Conservation (phyloP, 345 rosid genomes). For the Syzygium grande region DNA sequence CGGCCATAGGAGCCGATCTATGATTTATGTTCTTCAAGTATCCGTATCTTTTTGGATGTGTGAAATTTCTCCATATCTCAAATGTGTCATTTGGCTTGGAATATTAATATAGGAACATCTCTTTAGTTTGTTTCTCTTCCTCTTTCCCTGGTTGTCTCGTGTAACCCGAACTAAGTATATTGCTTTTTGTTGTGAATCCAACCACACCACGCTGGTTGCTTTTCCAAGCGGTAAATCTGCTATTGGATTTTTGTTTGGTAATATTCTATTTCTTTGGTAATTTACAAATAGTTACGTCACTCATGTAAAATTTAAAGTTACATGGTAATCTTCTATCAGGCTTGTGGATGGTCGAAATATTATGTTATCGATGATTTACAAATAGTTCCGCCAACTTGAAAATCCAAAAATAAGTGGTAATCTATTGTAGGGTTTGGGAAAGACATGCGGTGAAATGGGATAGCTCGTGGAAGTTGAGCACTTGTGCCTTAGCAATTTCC, state of each 20-base stretch:
- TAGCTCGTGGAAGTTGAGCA: not conserved
- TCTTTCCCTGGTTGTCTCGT: not conserved
- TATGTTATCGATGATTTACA: not conserved
- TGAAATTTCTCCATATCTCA: no score
- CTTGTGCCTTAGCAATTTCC: not conserved
- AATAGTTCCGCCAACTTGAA: not conserved
- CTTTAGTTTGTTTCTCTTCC: not conserved
- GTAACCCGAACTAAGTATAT: not conserved
- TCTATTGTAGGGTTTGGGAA: not conserved
- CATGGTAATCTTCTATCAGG: not conserved
- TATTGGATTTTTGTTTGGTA: not conserved
- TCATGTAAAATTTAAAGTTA: not conserved
- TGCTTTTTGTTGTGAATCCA: not conserved
- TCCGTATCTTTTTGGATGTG: no score
- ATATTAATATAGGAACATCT: no score
- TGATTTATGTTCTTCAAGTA: no score
- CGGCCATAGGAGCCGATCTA: no score
- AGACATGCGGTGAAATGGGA: not conserved
- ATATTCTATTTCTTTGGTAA: not conserved
- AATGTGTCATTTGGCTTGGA: no score
- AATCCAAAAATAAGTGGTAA: not conserved
- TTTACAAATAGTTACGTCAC: not conserved
- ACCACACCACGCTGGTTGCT: not conserved
- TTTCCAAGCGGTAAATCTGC: not conserved
- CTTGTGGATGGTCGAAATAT: not conserved